Evolutionary conservation across 2,329 filamentous ascomycete species (phyloP).

Genomic region (Alternaria novae-zelandiae): DNA sequence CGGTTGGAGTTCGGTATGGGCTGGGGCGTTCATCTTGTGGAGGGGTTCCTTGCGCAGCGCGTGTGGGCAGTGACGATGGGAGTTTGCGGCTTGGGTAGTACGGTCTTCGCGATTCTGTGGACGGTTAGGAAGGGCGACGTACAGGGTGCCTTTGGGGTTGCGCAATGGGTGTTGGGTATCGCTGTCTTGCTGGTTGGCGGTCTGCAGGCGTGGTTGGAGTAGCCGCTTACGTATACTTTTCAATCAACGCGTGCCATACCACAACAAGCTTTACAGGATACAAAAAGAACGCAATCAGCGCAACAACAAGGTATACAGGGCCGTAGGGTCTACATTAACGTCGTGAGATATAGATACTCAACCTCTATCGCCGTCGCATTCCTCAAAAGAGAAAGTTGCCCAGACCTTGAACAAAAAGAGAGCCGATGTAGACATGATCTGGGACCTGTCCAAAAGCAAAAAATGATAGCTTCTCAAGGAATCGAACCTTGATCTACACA

Average conservation of each 20-base stretch:
- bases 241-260: not conserved
- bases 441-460: not conserved
- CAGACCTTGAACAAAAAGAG: not conserved
- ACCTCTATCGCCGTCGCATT: not conserved
- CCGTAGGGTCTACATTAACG: not conserved
- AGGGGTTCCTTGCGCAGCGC: slow-evolving; percentile 46
- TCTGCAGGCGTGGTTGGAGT: slow-evolving; percentile 42
- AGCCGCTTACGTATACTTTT: not conserved
- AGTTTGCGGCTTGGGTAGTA: slow-evolving; percentile 41
- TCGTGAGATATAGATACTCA: not conserved
- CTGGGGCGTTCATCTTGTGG: slow-evolving; percentile 50
- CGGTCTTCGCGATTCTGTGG: slow-evolving; percentile 46
- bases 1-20: slow-evolving; percentile 45
- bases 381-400: not conserved
- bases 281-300: not conserved
- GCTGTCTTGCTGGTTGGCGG: slow-evolving; percentile 42
- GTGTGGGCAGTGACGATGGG: slow-evolving; percentile 42
- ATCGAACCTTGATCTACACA: not conserved
- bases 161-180: slow-evolving; percentile 45
- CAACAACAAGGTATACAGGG: not conserved
- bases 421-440: not conserved
- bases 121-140: slow-evolving; percentile 40
- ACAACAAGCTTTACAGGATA: not conserved
- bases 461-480: not conserved
- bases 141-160: slow-evolving; percentile 51